phyloP scores from a whole-genome alignment of 305 asterid species.

The Fraxinus paxiana region DNA sequence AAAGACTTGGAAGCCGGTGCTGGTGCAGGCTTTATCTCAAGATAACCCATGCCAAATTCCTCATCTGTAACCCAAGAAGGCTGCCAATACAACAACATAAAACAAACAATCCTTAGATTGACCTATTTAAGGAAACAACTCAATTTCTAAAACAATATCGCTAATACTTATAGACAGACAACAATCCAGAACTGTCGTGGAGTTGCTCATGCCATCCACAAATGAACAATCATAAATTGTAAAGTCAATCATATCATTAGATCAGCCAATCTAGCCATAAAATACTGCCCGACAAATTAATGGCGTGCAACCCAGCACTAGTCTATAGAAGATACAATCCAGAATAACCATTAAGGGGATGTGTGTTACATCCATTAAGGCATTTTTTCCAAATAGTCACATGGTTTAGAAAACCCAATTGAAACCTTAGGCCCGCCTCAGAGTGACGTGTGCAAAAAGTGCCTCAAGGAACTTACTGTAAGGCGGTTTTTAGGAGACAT shows the following conservation, averaged over 20 bases:
- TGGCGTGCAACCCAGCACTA: neutral
- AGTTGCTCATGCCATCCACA: neutral
- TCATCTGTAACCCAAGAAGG: conserved; percentile 98
- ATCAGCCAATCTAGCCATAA: conserved; percentile 15
- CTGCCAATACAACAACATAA: conserved; percentile 40
- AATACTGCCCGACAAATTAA: conserved; percentile 7
- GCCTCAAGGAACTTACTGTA: neutral
- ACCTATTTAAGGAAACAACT: conserved; percentile 18
- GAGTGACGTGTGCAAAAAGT: neutral
- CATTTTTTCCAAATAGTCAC: neutral
- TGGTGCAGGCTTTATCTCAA: conserved; percentile 75
- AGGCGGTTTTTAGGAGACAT: neutral
- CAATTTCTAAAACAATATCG: neutral
- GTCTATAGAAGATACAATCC: conserved; percentile 7
- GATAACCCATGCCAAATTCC: conserved; percentile 98
- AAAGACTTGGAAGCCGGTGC: conserved; percentile 58
- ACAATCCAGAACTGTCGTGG: conserved; percentile 8
- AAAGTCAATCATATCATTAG: conserved; percentile 11
- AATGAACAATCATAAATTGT: conserved; percentile 10
- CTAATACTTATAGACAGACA: conserved; percentile 5
- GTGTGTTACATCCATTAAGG: neutral
- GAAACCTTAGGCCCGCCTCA: neutral
- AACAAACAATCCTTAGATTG: conserved; percentile 9
- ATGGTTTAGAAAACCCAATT: neutral
- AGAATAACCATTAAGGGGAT: neutral